Base-by-base conservation (phyloP, 306 rosid genomes). In the Ceratonia siliqua region DNA sequence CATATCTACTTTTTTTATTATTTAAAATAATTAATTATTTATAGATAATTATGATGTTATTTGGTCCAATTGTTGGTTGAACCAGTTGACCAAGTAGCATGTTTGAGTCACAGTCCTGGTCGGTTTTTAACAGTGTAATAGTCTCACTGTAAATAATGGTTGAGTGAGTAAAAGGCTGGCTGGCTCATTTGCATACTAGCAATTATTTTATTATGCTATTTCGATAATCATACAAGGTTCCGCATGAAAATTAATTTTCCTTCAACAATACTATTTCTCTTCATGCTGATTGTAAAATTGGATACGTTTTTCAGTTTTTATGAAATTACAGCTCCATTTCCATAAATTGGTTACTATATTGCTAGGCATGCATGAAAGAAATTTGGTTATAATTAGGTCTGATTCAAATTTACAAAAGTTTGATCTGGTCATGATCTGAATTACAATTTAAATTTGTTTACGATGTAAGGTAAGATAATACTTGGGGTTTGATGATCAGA, bases 391-490 rank as follows among this genome's bases (percentile, higher is more conserved):
- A 67, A 11, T 63, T 25, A 20, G 50, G 70, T 48, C 48, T 43
- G 56, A 28, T 48, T 62, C 35, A 45, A 78, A 42, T 61, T 52
- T 56, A 54, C 2, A 18, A 24, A 66, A 48, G 22, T 53, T 50
- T 65, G 24, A 59, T 56, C 9, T 27, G 21, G 57, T 73, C 18
- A 68, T 59, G 80, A 39, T 68, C 24, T 62, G 5, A 52, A 73
- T 27, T 49, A 10, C 53, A 9, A 24, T 38, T 64, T 28, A 59
- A 65, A 13, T 50, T 75, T 71, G 12, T 65, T 27, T 49, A 28
- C 45, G 38, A 59, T 79, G 35, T 36, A 36, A 38, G 30, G 32
- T 49, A 39, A 54, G 65, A 58, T 79, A 21, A 76, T 79, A 70
- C 35, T 52, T 76, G 73, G 20, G 36, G 50, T 56, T 75, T 75